Base-by-base conservation (phyloP, 208 protist species). In the Wallacemonas rigidus region DNA sequence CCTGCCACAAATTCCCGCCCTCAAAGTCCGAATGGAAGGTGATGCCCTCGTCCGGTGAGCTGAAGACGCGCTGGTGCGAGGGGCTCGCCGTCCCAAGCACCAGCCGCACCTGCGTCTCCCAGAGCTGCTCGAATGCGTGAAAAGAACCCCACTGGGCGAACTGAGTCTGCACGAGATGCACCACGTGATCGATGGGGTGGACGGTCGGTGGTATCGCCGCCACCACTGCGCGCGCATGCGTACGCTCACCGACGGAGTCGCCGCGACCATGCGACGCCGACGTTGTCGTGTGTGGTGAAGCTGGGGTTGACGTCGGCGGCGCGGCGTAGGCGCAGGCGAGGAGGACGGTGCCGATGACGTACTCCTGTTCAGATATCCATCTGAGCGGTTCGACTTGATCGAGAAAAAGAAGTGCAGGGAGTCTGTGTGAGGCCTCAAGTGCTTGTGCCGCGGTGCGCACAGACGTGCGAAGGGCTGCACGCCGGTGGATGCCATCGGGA, bases 321-420 rank as follows among this genome's bases (percentile, higher is more conserved):
- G 50, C 44, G 1, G 67, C 36, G 58, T 71, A 67, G 1, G 85
- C 80, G 53, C 89, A 94, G 67, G 81, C 90, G 38, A 87, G 50
- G 2, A 97, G 77, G 38, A 95, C 77, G 1, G 85, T 74, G 26
- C 82, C 90, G 67, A 96, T 90, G 14, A 96, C 87, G 64, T 93
- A 95, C 77, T 96, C 89, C 79, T 95, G 85, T 69, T 87, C 89
- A 17, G 78, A 80, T 2, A 94, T 53, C 90, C 92, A 96, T 17
- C 87, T 78, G 70, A 90, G 71, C 41, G 85, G 74, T 75, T 94
- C 92, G 17, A 64, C 65, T 39, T 70, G 63, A 69, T 76, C 69
- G 14, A 96, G 67, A 72, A 92, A 93, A 12, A 92, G 62, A 0
- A 61, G 53, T n/a, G 48, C 3, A 5, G 3, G 35, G 15, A 71